Evolutionary conservation across 2,329 filamentous ascomycete species (phyloP).

Genomic region (Malbranchea zuffiana): DNA sequence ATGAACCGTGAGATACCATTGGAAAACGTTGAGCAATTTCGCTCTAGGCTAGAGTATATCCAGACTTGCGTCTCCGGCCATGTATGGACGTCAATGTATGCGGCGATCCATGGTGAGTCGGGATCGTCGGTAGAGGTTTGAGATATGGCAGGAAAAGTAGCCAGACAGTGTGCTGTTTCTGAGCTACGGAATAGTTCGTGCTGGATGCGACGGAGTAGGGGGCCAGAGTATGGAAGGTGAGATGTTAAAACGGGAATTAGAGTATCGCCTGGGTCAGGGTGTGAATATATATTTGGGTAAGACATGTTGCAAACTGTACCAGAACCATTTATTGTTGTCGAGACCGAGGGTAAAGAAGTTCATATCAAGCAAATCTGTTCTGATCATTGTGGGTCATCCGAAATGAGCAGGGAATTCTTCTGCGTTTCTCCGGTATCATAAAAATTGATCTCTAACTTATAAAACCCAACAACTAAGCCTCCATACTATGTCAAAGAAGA

Average conservation of each 20-base stretch:
- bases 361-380: no score
- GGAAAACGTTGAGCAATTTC: constrained; percentile 6
- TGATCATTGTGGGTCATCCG: no score
- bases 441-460: no score
- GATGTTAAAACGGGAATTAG: constrained; percentile 23
- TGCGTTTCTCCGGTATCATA: no score
- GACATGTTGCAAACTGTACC: no score
- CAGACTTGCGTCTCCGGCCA: constrained; percentile 33
- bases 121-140: neutral
- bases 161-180: constrained; percentile 25
- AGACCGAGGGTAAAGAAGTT: no score
- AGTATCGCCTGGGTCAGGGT: constrained; percentile 7
- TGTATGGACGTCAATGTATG: constrained; percentile 30
- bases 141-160: constrained; percentile 22
- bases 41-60: constrained; percentile 34
- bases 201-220: constrained; percentile 31
- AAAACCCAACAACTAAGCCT: no score
- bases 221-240: constrained; percentile 30
- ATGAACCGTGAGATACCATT: constrained; percentile 13
- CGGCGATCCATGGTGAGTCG: constrained; percentile 29
- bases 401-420: no score
- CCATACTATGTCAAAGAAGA: no score
- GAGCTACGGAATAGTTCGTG: constrained; percentile 25
- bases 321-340: no score
- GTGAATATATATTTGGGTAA: constrained; percentile 10